A percentile compares a stretch with the other conserved stretches of the same genome.
Evolutionary conservation across 2,329 filamentous ascomycete genomes (phyloP).

Genomic region (Aspergillus fructus): DNA sequence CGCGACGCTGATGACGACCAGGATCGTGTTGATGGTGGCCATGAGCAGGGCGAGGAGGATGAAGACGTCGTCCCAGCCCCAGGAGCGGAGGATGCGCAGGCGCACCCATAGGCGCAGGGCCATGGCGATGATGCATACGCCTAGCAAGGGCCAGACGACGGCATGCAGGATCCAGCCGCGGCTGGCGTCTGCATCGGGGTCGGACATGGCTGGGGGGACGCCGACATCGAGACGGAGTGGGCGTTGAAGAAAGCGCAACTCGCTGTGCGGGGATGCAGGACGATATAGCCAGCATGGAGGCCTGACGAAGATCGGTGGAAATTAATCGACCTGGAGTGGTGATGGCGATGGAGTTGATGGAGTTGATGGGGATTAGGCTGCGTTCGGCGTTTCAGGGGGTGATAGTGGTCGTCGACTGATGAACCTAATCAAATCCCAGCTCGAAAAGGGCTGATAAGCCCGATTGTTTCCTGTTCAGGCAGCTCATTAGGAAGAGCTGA

Average conservation of each 20-base stretch:
- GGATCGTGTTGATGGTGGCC: slow-evolving; percentile 6
- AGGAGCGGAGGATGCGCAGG: slow-evolving; percentile 7
- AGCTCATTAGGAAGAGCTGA: no score
- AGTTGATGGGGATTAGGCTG: no score
- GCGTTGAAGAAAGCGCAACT: no score
- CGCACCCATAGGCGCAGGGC: slow-evolving; percentile 9
- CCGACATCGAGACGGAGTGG: not conserved
- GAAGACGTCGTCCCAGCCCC: slow-evolving; percentile 14
- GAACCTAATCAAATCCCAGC: no score
- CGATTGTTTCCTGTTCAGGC: no score
- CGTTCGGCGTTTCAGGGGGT: not conserved
- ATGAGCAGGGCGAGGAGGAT: slow-evolving; percentile 9
- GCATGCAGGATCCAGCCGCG: slow-evolving; percentile 14
- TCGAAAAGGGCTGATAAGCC: no score
- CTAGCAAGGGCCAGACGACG: slow-evolving; percentile 13
- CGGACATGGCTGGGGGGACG: not conserved
- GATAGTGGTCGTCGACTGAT: not conserved
- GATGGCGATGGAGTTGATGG: no score
- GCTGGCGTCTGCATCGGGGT: not conserved
- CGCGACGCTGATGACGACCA: slow-evolving; percentile 1
- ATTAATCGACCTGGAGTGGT: not conserved
- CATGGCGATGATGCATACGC: not conserved
- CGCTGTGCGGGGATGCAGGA: not conserved
- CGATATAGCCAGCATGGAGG: not conserved
- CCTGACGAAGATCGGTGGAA: not conserved